Percentiles rank a stretch among this genome's conserved stretches.
phyloP scores from a whole-genome alignment of 2,329 filamentous ascomycete genomes.

The Botryotinia calthae region DNA sequence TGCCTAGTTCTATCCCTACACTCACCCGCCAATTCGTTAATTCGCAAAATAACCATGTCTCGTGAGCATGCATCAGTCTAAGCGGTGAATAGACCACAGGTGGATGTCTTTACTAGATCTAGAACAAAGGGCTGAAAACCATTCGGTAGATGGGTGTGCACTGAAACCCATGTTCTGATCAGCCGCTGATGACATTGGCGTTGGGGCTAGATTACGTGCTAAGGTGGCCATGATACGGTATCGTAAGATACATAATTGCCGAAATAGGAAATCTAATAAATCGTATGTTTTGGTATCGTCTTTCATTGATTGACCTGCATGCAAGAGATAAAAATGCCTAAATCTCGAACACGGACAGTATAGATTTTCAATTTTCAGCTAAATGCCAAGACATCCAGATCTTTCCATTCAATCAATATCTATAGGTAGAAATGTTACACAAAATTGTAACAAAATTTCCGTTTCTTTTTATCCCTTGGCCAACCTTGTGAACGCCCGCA shows the following conservation, averaged over 20 bases:
- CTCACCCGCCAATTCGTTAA: background rate
- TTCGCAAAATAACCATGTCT: background rate
- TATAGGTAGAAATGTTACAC: slow-evolving; percentile 7
- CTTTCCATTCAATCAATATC: slow-evolving; percentile 4
- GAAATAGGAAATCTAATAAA: background rate
- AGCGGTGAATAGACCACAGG: background rate
- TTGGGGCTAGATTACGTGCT: slow-evolving; percentile 8
- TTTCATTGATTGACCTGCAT: background rate
- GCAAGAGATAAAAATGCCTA: background rate
- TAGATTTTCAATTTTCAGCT: slow-evolving; percentile 5
- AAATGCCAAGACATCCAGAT: slow-evolving; percentile 12
- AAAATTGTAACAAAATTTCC: slow-evolving; percentile 7
- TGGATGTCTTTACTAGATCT: background rate
- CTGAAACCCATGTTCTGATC: slow-evolving; percentile 6
- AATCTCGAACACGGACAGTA: background rate
- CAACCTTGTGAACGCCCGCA: slow-evolving; percentile 4
- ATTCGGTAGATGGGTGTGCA: slow-evolving; percentile 1
- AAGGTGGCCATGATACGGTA: background rate
- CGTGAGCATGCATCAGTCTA: background rate
- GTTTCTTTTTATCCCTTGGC: slow-evolving; percentile 9
- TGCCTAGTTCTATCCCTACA: slow-evolving; percentile 7
- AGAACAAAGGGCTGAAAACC: background rate
- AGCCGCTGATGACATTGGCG: slow-evolving; percentile 11
- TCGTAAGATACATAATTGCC: slow-evolving; percentile 10
- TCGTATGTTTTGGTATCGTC: background rate